These are phyloP conservation scores for Candida ulmi DNA, from an alignment of 805 yeast genomes.

Conservation along the genomic window DNA sequence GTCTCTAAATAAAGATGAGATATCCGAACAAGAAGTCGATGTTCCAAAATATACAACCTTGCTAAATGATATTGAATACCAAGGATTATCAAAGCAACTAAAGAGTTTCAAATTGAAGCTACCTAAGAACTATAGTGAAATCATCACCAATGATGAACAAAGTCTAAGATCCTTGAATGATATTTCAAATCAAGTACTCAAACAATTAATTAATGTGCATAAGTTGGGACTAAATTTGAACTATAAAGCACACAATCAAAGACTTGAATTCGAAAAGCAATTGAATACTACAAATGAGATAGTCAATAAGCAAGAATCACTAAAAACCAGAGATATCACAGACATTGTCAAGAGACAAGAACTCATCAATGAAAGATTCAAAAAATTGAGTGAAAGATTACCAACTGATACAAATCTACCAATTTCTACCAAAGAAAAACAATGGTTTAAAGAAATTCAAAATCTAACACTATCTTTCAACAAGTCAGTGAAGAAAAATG, in stretches of 20 bases:
- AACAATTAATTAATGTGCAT: conserved; percentile 17
- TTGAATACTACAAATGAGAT: conserved; percentile 18
- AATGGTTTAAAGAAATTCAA: conserved; percentile 41
- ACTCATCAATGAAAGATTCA: conserved; percentile 26
- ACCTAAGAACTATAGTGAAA: conserved; percentile 2
- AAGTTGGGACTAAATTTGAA: conserved; percentile 31
- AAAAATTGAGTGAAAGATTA: conserved; percentile 23
- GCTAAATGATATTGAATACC: neutral
- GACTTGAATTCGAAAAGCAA: conserved; percentile 37
- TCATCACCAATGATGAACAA: conserved; percentile 9
- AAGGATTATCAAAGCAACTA: neutral
- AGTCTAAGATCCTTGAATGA: conserved; percentile 14
- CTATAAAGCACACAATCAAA: conserved; percentile 32
- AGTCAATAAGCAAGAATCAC: conserved; percentile 12
- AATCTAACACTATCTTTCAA: conserved; percentile 27
- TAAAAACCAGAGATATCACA: conserved; percentile 10
- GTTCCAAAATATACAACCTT: too few relatives aligned
- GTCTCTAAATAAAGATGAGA: neutral
- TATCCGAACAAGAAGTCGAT: too few relatives aligned
- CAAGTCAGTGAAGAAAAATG: conserved; percentile 23
- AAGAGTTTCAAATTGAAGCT: conserved; percentile 2
- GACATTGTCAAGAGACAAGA: conserved; percentile 27
- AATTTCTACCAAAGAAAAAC: conserved; percentile 34
- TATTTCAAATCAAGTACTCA: conserved; percentile 16
- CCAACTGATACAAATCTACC: conserved; percentile 22